These are phyloP conservation scores for Rosa chinensis DNA, from an alignment of 306 rosid genomes.

Conservation along the genomic window DNA sequence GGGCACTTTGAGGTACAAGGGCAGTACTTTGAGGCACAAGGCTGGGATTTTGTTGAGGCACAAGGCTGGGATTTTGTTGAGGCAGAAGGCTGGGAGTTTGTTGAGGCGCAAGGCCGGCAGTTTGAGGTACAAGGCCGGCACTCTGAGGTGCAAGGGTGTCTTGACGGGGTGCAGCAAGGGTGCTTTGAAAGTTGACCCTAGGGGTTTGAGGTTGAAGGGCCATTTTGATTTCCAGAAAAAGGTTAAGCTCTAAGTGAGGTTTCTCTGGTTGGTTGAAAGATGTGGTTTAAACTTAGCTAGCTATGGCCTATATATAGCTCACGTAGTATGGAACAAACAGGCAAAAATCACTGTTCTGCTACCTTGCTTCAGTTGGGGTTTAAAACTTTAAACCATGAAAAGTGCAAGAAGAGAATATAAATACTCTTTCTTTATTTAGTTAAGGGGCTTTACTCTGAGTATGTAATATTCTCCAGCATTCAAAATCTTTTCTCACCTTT, in stretches of 20 bases:
- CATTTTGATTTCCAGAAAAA: not conserved
- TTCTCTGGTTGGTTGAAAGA: not conserved
- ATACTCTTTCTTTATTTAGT: not conserved
- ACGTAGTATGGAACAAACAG: not conserved
- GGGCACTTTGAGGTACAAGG: not conserved
- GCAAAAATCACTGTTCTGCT: not conserved
- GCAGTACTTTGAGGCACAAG: not conserved
- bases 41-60: not conserved
- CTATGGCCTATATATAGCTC: conserved; percentile 13
- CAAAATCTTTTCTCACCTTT: not conserved
- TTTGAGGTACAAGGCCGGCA: not conserved
- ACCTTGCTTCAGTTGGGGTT: conserved; percentile 20
- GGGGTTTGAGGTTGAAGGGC: conserved; percentile 12
- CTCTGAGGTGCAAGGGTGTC: not conserved
- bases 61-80: not conserved
- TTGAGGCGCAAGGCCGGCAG: not conserved
- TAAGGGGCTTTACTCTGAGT: not conserved
- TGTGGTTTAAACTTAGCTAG: not conserved
- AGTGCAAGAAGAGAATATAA: not conserved
- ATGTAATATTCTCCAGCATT: not conserved
- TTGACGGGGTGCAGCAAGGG: not conserved
- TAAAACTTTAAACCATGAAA: conserved; percentile 8
- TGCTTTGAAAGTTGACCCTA: not conserved
- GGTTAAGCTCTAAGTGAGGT: not conserved
- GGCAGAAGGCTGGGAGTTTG: not conserved